Base-by-base conservation (phyloP, 495 filamentous ascomycete species). In the Xylaria sp. region DNA sequence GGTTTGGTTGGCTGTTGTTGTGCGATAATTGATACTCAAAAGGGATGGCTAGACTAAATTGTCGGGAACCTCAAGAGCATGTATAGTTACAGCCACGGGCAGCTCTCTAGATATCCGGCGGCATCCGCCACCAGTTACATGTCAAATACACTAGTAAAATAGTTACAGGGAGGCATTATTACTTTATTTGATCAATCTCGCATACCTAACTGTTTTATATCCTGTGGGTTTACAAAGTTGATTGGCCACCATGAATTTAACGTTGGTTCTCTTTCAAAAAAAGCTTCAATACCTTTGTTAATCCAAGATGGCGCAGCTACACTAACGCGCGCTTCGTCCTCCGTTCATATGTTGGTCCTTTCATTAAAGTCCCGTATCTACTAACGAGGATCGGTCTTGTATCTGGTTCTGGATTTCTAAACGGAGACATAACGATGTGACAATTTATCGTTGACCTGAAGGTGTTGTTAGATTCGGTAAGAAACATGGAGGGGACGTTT, bases 21-120 rank as follows among this genome's bases (percentile, higher is more conserved):
- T 58, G 35, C 31, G 19, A n/a, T 14, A 24, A 55, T 55, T 12
- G 52, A 15, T 55, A 31, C 57, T 37, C 57, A 59, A 59, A 59
- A 59, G 57, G 57, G 57, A 59, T 59, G 19, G 26, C 12, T 9
- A 52, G 14, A 57, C 26, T 3, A 17, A 1, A 19, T 19, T 33
- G 6, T 57, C 17, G 15, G 53, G 29, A 35, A 58, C 29, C 5
- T 5, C 6, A 3, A 14, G 1, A 14, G 48, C 53, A 19, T 35
- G 29, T 33, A 15, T 3, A 3, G 48, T 29, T 19, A 33, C 55
- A 59, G 29, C 55, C 37, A 21, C 8, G 19, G 7, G 19, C 2
- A 17, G 29, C 19, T 35, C 0, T 14, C 26, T 35, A 5, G 37
- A 9, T 37, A 8, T 8, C 8, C 29, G 26, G 46, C 44, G 17